These are phyloP conservation scores for Talaromyces sp. DNA, from an alignment of 2,329 filamentous ascomycete species.

Conservation along the genomic window DNA sequence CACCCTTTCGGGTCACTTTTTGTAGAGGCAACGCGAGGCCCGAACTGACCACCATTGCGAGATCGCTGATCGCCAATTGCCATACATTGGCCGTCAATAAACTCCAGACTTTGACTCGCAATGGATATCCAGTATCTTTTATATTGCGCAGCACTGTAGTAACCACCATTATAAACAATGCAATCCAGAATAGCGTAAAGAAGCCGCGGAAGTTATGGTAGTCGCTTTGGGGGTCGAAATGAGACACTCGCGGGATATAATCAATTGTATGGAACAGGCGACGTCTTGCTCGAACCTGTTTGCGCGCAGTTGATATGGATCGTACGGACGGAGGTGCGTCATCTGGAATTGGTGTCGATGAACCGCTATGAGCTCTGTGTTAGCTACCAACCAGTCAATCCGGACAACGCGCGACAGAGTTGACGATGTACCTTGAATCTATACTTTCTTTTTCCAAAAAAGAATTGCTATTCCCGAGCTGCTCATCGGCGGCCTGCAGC, in stretches of 20 bases:
- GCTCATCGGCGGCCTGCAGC: conserved; percentile 17
- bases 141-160: conserved; percentile 91
- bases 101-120: conserved; percentile 83
- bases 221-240: conserved; percentile 90
- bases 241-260: conserved; percentile 84
- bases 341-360: conserved; percentile 47
- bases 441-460: conserved; percentile 8
- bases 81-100: conserved; percentile 86
- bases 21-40: conserved; percentile 72
- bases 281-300: conserved; percentile 75
- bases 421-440: conserved; percentile 4
- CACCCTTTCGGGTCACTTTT: conserved; percentile 59
- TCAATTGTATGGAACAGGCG: conserved; percentile 92
- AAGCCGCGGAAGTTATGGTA: conserved; percentile 95
- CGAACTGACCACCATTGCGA: conserved; percentile 78
- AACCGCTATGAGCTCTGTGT: conserved; percentile 9
- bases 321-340: conserved; percentile 93
- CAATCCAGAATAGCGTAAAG: conserved; percentile 98
- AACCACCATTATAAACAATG: conserved; percentile 92
- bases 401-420: background rate
- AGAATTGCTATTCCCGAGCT: background rate
- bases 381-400: background rate
- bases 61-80: conserved; percentile 79
- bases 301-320: conserved; percentile 79
- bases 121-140: conserved; percentile 85